Conservation (phyloP, 164 flowering plant genomes). For the Cinnamomum micranthum region DNA sequence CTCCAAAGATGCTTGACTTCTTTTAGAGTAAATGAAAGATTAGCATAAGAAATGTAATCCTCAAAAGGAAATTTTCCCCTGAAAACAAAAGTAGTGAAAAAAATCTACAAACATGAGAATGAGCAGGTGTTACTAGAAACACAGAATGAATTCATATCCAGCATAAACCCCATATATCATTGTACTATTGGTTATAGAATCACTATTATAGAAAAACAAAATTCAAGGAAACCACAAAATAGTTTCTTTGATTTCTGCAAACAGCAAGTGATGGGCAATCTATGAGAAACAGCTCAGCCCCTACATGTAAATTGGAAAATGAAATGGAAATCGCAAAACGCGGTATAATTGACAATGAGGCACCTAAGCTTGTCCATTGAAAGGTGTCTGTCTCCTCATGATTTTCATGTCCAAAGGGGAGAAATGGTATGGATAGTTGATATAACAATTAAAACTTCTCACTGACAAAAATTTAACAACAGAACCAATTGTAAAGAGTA, state of each 20-base stretch:
- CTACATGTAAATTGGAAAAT: background rate
- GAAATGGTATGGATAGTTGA: background rate
- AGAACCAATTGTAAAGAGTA: background rate
- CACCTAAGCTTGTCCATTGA: background rate
- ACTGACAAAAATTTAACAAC: background rate
- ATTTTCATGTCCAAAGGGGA: background rate
- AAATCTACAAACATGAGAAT: background rate
- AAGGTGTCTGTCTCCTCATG: background rate
- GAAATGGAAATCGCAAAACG: background rate
- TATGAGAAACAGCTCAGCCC: background rate
- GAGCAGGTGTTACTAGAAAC: background rate
- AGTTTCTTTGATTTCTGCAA: background rate
- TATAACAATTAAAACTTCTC: background rate
- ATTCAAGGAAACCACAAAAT: background rate
- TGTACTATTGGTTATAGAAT: background rate
- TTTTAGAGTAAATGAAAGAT: conserved; percentile 64
- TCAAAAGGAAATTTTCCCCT: conserved; percentile 93
- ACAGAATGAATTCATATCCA: background rate
- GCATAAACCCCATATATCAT: background rate
- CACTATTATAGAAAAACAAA: no score
- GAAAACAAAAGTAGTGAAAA: conserved; percentile 18
- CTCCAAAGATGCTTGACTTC: conserved; percentile 98
- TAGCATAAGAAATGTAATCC: conserved; percentile 72
- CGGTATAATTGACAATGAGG: background rate
- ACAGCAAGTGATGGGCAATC: background rate